phyloP scores from a whole-genome alignment of 768 basidiomycete species.

The Mycena capillaripes region DNA sequence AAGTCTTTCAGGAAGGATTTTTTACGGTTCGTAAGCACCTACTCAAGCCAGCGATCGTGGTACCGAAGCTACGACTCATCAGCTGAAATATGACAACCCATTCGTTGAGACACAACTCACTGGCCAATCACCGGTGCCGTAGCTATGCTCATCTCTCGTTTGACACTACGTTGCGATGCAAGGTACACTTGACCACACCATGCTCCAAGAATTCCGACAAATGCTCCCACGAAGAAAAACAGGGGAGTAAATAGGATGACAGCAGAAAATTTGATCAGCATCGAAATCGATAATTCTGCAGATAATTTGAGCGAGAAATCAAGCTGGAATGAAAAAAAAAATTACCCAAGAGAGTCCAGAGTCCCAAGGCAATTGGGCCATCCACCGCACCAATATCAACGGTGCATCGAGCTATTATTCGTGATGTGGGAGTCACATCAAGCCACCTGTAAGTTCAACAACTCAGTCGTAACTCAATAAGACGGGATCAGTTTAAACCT shows the following conservation, averaged over 20 bases:
- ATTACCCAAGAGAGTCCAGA: neutral
- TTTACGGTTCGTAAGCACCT: conserved; percentile 31
- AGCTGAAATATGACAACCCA: conserved; percentile 43
- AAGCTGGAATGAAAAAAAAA: neutral
- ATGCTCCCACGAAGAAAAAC: conserved; percentile 59
- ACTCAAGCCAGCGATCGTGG: conserved; percentile 60
- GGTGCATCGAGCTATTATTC: neutral
- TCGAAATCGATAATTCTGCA: neutral
- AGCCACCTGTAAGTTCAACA: neutral
- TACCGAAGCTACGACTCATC: conserved; percentile 40
- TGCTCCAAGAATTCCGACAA: conserved; percentile 57
- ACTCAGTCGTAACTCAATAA: too few relatives aligned
- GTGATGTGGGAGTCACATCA: neutral
- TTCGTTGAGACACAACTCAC: conserved; percentile 55
- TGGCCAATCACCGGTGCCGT: conserved; percentile 46
- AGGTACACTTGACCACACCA: conserved; percentile 61
- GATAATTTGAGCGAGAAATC: neutral
- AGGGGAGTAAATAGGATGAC: conserved; percentile 60
- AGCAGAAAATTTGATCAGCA: conserved; percentile 41
- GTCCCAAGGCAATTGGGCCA: neutral
- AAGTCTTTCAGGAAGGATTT: neutral
- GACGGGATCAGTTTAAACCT: too few relatives aligned
- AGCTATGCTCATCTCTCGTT: conserved; percentile 62
- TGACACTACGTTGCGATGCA: conserved; percentile 61
- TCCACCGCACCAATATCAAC: neutral